Evolutionary conservation across 1,284 basidiomycete species (phyloP), one percentile per base, ranked within the genome.

Genomic region (Inonotus hispidus): DNA sequence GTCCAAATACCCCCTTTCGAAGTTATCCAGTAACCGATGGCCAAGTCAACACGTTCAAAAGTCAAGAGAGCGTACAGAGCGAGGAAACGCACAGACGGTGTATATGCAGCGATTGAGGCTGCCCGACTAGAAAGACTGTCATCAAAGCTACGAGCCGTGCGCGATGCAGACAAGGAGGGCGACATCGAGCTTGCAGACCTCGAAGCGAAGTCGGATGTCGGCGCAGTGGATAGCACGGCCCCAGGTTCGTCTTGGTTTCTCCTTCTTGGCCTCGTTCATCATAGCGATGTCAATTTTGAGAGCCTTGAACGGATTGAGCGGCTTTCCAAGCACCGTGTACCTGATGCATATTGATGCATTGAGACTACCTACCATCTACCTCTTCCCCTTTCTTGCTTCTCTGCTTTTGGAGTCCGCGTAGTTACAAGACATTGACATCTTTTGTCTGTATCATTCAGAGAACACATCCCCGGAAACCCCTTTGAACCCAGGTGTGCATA

Each of bases 11-110:
- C 50, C 8, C 32, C 50, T 14, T n/a, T 52, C 29, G 2, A 52
- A 35, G 14, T 19, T 27, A 25, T 7, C 13, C 46, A n/a, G 41
- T 35, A 14, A 16, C 3, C 21, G 25, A 96, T 98, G 95, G 95
- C 92, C 61, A 98, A 98, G 80, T 95, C 93, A 46, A 83, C 90
- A 56, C 84, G 95, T 70, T 92, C 93, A 19, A 96, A 95, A 77
- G 81, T 84, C 64, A 97, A 97, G 76, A 88, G 93, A 57, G 79
- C 85, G 37, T 91, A 87, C 71, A 85, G 95, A 65, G 81, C 87
- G 14, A 88, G 90, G 70, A 98, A 97, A 77, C 88, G 96, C 63
- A 81, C 86, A 70, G 80, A 85, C 58, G 86, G 89, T 54, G 85
- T 92, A 66, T 98, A 94, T 72, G 91, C 92, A 58, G 92, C 87